phyloP scores from a whole-genome alignment of 164 flowering plant species.

The Stephania yunnanensis region DNA sequence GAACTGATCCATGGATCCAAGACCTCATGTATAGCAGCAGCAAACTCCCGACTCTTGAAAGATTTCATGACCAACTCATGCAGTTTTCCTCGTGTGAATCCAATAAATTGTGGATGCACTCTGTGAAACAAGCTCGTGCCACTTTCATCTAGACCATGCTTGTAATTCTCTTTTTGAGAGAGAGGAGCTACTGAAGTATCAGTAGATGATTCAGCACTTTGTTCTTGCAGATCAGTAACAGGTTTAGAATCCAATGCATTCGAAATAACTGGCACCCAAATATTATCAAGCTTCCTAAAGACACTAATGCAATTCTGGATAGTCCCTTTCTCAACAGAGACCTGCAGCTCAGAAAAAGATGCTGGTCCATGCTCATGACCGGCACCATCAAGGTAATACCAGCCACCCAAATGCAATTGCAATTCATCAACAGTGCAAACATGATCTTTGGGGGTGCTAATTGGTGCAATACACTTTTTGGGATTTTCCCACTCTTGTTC shows the following conservation, averaged over 20 bases:
- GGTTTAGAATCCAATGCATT: slow-evolving; percentile 27
- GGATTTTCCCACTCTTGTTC: slow-evolving; percentile 34
- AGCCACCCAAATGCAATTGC: slow-evolving; percentile 78
- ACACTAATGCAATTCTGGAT: slow-evolving; percentile 65
- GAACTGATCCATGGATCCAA: slow-evolving; percentile 91
- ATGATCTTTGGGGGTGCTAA: slow-evolving; percentile 58
- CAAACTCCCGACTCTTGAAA: slow-evolving; percentile 88
- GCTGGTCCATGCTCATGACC: slow-evolving; percentile 86
- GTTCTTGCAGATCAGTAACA: slow-evolving; percentile 17
- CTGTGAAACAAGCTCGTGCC: slow-evolving; percentile 43
- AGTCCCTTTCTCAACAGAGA: slow-evolving; percentile 54
- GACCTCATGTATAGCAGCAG: slow-evolving; percentile 88
- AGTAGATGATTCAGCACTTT: slow-evolving; percentile 17
- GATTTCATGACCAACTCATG: slow-evolving; percentile 97
- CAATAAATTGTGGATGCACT: slow-evolving; percentile 87
- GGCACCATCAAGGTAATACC: slow-evolving; percentile 93
- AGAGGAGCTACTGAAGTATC: slow-evolving; percentile 24
- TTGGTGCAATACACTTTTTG: slow-evolving; percentile 25
- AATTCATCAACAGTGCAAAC: slow-evolving; percentile 62
- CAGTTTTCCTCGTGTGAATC: slow-evolving; percentile 80
- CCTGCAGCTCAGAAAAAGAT: slow-evolving; percentile 56
- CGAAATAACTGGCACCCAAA: slow-evolving; percentile 79
- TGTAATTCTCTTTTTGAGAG: slow-evolving; percentile 17
- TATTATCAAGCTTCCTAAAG: slow-evolving; percentile 70
- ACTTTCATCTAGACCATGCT: slow-evolving; percentile 11